Base-by-base conservation (phyloP, 2,329 filamentous ascomycete genomes). In the Aureobasidium zeae region DNA sequence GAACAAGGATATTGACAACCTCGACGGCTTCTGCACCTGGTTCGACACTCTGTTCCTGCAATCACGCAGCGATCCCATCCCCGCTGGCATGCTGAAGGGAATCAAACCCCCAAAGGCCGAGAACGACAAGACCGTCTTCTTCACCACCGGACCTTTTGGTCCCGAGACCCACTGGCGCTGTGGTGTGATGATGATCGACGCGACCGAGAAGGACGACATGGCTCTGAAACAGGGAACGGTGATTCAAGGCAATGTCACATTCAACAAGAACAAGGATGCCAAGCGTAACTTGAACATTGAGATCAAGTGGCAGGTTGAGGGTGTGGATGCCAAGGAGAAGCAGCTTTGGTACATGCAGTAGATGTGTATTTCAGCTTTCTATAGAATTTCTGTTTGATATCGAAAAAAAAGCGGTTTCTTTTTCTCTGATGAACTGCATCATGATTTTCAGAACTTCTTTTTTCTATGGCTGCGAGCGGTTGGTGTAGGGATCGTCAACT, bases 21-120 rank as follows among this genome's bases (percentile, higher is more conserved):
- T 95, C n/a, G 86, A 95, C 57, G 89, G 86, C 4, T 94, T 87
- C 62, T 72, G 86, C 11, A 74, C 94, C 53, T 95, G 88, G 86
- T 95, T 95, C 59, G 89, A 96, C 61, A 89, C 83, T 17, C 91
- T 91, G 69, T 95, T 95, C 64, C 76, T 83, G 51, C 77, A 79
- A 61, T 66, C 37, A 54, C 57, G 20, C 58, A 75, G 34, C 68
- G 68, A 7, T 64, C 71, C 21, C 63, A 72, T 48, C 68, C 68
- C n/a, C 75, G 77, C 38, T 76, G 30, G 34, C 12, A 33, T 47
- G 35, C 43, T 48, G 24, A 33, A 31, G n/a, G 46, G 45, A 24
- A 25, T 24, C 22, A 20, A 44, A 43, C 36, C 48, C 79, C 0
- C 69, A 78, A 44, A 69, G 74, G 3, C 87, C 82, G 76, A 63